Evolutionary conservation across 2,329 filamentous ascomycete genomes (phyloP).

Genomic region (Didymella glomerata): DNA sequence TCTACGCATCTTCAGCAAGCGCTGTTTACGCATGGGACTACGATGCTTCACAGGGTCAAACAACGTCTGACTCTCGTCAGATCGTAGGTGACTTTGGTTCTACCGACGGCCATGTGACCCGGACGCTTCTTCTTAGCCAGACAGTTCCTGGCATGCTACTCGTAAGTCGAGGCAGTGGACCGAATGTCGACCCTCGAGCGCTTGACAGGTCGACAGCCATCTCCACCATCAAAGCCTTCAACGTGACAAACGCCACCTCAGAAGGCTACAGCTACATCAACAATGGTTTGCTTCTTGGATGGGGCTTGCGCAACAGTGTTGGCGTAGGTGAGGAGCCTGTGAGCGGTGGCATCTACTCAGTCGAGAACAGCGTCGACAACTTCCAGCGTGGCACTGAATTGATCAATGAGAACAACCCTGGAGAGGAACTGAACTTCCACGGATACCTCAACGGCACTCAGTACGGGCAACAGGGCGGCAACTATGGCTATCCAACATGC

Average conservation of each 20-base stretch:
- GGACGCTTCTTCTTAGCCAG: slow-evolving; percentile 70
- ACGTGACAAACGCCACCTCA: slow-evolving; percentile 55
- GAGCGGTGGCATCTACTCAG: slow-evolving; percentile 61
- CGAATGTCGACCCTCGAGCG: slow-evolving; percentile 68
- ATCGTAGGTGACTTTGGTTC: slow-evolving; percentile 70
- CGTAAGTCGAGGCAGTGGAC: slow-evolving; percentile 70
- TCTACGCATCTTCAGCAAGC: slow-evolving; percentile 65
- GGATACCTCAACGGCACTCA: slow-evolving; percentile 66
- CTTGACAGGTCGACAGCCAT: slow-evolving; percentile 63
- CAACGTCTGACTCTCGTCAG: slow-evolving; percentile 59
- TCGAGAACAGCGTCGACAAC: slow-evolving; percentile 76
- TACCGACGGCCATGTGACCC: slow-evolving; percentile 66
- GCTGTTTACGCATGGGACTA: slow-evolving; percentile 73
- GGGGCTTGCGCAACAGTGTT: slow-evolving; percentile 77
- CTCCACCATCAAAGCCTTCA: slow-evolving; percentile 73
- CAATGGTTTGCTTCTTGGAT: slow-evolving; percentile 63
- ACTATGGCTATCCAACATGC: slow-evolving; percentile 77
- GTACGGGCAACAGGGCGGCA: slow-evolving; percentile 56
- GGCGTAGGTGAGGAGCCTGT: slow-evolving; percentile 71
- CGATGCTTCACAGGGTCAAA: slow-evolving; percentile 59
- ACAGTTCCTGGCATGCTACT: slow-evolving; percentile 66
- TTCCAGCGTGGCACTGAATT: slow-evolving; percentile 66
- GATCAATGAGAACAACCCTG: slow-evolving; percentile 74
- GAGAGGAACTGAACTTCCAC: slow-evolving; percentile 77
- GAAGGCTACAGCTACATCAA: slow-evolving; percentile 60